Conservation (phyloP, 2,329 filamentous ascomycete genomes). For the Rutstroemia sydowiana region DNA sequence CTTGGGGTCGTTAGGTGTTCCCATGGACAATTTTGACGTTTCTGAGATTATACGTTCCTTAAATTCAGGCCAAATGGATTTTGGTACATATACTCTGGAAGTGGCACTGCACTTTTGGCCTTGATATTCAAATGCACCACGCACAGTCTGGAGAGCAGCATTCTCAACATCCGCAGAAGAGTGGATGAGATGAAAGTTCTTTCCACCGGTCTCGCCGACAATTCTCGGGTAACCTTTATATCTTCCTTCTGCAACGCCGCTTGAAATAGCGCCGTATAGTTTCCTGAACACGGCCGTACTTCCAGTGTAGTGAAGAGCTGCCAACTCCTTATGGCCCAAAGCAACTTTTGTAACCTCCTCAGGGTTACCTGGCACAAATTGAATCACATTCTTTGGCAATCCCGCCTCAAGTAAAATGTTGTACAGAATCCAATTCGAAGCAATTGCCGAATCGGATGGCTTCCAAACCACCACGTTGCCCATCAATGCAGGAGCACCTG, state of each 20-base stretch:
- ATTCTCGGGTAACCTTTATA: slow-evolving; percentile 83
- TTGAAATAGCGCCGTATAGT: slow-evolving; percentile 79
- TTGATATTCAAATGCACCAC: slow-evolving; percentile 84
- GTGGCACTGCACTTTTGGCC: slow-evolving; percentile 88
- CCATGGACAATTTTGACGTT: slow-evolving; percentile 62
- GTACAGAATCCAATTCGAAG: slow-evolving; percentile 83
- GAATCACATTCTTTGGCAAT: slow-evolving; percentile 79
- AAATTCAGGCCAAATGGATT: slow-evolving; percentile 67
- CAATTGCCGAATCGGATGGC: slow-evolving; percentile 78
- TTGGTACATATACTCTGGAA: slow-evolving; percentile 70
- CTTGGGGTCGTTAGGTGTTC: slow-evolving; percentile 56
- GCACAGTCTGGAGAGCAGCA: slow-evolving; percentile 72
- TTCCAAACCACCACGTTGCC: slow-evolving; percentile 97
- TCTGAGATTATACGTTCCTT: slow-evolving; percentile 58
- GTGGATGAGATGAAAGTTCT: slow-evolving; percentile 88
- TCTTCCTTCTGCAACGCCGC: slow-evolving; percentile 70
- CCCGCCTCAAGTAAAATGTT: slow-evolving; percentile 86
- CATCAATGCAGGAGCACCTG: slow-evolving; percentile 75
- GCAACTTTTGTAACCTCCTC: slow-evolving; percentile 73
- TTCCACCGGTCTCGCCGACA: slow-evolving; percentile 84
- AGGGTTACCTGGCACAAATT: slow-evolving; percentile 86
- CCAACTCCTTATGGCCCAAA: slow-evolving; percentile 71
- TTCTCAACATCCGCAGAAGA: slow-evolving; percentile 69
- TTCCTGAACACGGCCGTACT: slow-evolving; percentile 86
- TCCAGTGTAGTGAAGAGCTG: slow-evolving; percentile 91